Percentiles rank a stretch among this genome's conserved stretches.
These are phyloP conservation scores for Herpetomonas tarakana DNA, from an alignment of 208 protist genomes.

Conservation along the genomic window DNA sequence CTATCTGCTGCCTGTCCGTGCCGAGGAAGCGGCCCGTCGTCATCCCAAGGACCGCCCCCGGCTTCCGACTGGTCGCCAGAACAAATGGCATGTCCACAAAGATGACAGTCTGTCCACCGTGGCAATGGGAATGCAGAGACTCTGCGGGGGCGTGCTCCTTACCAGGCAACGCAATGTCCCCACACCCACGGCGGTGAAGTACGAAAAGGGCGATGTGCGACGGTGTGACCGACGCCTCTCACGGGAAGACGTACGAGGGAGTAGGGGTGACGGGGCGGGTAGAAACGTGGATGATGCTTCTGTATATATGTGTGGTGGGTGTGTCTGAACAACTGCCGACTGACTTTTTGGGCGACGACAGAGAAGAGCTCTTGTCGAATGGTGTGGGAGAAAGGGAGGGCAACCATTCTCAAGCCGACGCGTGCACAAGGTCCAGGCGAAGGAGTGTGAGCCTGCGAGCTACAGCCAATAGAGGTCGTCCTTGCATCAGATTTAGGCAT, in stretches of 20 bases:
- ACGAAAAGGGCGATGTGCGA: neutral
- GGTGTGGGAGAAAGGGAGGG: no score
- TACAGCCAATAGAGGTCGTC: no score
- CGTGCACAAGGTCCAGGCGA: no score
- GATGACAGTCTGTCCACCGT: no score
- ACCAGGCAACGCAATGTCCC: no score
- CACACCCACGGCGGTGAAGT: neutral
- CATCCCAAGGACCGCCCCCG: neutral
- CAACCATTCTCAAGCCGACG: no score
- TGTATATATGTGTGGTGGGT: neutral
- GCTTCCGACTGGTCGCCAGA: neutral
- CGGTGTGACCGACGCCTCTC: neutral
- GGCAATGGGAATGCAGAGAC: no score
- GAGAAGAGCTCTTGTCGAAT: no score
- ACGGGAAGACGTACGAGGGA: neutral
- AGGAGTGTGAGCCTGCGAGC: no score
- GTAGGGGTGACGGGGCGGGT: neutral
- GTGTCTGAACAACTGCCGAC: neutral
- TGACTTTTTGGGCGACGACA: no score
- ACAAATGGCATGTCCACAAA: conserved; percentile 1
- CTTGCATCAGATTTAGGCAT: no score
- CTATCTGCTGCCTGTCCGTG: neutral
- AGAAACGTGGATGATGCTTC: conserved; percentile 7
- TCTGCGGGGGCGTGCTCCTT: no score
- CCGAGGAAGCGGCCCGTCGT: neutral